Percentiles rank a stretch among this genome's conserved stretches.
These are phyloP conservation scores for Aspergillus aculeatus DNA, from an alignment of 2,329 filamentous ascomycete species.

Conservation along the genomic window DNA sequence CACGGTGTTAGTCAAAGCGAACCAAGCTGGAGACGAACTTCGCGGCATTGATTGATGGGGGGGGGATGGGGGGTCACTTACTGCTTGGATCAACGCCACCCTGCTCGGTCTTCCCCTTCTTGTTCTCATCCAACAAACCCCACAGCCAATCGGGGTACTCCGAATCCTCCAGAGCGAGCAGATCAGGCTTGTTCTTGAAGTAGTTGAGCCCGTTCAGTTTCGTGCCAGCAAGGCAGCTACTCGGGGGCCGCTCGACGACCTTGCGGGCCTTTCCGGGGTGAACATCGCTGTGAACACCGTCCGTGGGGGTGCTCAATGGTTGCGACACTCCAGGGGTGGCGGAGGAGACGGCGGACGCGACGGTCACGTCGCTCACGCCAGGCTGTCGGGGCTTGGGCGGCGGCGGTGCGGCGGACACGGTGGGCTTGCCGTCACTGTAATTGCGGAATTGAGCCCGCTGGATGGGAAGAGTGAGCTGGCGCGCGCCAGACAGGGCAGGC, in stretches of 20 bases:
- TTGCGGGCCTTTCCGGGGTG: slow-evolving; percentile 29
- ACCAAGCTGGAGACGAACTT: too few species aligned
- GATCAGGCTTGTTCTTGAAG: slow-evolving; percentile 47
- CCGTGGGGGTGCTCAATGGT: slow-evolving; percentile 39
- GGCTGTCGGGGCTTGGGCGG: slow-evolving; percentile 35
- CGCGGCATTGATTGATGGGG: not conserved
- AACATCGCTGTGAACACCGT: slow-evolving; percentile 29
- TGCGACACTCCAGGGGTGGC: slow-evolving; percentile 42
- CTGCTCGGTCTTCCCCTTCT: slow-evolving; percentile 31
- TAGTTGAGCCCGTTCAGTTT: slow-evolving; percentile 46
- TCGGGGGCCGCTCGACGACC: slow-evolving; percentile 31
- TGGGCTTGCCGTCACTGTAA: slow-evolving; percentile 34
- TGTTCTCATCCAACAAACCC: slow-evolving; percentile 42
- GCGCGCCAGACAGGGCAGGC: slow-evolving; percentile 28
- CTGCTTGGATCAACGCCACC: slow-evolving; percentile 42
- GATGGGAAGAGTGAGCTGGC: slow-evolving; percentile 27
- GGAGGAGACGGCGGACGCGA: slow-evolving; percentile 40
- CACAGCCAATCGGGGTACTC: slow-evolving; percentile 52
- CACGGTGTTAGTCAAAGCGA: not conserved
- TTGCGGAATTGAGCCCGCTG: slow-evolving; percentile 31
- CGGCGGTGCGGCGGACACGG: slow-evolving; percentile 30
- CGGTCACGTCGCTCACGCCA: slow-evolving; percentile 29
- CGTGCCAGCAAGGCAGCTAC: slow-evolving; percentile 42
- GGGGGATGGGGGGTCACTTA: slow-evolving; percentile 34
- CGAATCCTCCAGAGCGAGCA: slow-evolving; percentile 46